phyloP scores from a whole-genome alignment of 441 rosid genomes.

The Omphalea diandra region DNA sequence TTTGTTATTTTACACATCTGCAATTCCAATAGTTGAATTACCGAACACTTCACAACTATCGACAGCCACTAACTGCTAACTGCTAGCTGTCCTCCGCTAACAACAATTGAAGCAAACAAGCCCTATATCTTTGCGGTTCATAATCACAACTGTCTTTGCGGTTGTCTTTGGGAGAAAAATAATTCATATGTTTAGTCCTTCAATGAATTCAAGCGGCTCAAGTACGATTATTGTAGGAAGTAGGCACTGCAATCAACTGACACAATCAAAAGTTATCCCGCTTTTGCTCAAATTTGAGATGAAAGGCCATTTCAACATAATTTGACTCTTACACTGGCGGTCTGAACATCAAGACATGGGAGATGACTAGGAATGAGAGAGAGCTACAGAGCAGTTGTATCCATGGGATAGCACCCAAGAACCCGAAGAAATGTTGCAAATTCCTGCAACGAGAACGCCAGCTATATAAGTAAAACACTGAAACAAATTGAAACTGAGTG shows the following conservation, averaged over 20 bases:
- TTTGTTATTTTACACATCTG: too few species aligned
- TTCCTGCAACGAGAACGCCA: conserved; percentile 34
- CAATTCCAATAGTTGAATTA: too few species aligned
- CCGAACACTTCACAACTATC: too few species aligned
- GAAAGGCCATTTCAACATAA: not conserved
- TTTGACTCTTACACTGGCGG: not conserved
- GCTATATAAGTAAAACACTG: not conserved
- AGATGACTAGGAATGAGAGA: not conserved
- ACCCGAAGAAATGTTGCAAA: conserved; percentile 54
- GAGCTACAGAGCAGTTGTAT: conserved; percentile 14
- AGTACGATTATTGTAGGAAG: not conserved
- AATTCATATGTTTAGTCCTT: too few species aligned
- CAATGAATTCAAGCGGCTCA: not conserved
- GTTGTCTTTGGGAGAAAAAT: too few species aligned
- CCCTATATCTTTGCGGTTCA: too few species aligned
- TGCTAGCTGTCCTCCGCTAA: too few species aligned
- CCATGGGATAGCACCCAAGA: conserved; percentile 53
- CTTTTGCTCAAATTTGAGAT: not conserved
- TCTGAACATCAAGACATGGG: not conserved
- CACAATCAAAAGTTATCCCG: not conserved
- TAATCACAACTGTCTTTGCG: too few species aligned
- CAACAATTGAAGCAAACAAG: too few species aligned
- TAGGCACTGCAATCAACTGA: not conserved
- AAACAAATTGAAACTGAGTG: not conserved
- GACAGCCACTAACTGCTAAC: too few species aligned